phyloP scores from a whole-genome alignment of 106 monocot species.

The Dioscorea dumetorum region DNA sequence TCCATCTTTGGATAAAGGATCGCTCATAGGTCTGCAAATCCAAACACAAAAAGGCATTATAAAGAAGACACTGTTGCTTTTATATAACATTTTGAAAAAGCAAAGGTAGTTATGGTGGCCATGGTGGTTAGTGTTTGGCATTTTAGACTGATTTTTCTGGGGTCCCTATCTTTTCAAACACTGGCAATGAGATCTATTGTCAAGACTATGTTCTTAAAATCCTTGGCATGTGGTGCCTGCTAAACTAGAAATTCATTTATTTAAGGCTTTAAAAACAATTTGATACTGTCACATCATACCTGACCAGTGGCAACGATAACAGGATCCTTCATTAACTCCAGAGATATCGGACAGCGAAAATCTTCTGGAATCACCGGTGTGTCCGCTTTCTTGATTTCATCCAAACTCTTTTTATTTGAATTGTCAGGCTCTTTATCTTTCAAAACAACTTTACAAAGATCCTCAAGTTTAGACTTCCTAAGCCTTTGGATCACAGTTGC shows the following conservation, averaged over 20 bases:
- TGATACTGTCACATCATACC: slow-evolving; percentile 17
- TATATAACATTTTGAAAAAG: too few species aligned
- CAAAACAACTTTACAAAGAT: slow-evolving; percentile 12
- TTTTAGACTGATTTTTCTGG: too few species aligned
- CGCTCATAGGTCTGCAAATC: slow-evolving; percentile 61
- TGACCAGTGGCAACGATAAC: slow-evolving; percentile 73
- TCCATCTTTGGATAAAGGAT: slow-evolving; percentile 66
- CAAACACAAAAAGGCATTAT: not conserved
- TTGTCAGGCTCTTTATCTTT: too few species aligned
- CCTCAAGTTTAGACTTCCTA: slow-evolving; percentile 1
- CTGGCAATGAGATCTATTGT: too few species aligned
- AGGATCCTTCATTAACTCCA: slow-evolving; percentile 73
- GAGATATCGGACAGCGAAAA: slow-evolving; percentile 69
- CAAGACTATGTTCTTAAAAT: too few species aligned
- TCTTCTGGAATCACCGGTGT: slow-evolving; percentile 49
- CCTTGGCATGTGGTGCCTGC: too few species aligned
- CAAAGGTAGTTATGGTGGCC: too few species aligned
- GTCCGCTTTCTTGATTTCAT: slow-evolving; percentile 9
- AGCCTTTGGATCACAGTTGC: slow-evolving; percentile 18
- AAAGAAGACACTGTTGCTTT: too few species aligned
- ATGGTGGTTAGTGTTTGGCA: too few species aligned
- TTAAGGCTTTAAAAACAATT: not conserved
- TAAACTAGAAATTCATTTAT: too few species aligned
- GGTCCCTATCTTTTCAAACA: too few species aligned
- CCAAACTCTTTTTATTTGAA: too few species aligned